These are phyloP conservation scores for Venturia effusa DNA, from an alignment of 2,329 filamentous ascomycete genomes.

Conservation along the genomic window DNA sequence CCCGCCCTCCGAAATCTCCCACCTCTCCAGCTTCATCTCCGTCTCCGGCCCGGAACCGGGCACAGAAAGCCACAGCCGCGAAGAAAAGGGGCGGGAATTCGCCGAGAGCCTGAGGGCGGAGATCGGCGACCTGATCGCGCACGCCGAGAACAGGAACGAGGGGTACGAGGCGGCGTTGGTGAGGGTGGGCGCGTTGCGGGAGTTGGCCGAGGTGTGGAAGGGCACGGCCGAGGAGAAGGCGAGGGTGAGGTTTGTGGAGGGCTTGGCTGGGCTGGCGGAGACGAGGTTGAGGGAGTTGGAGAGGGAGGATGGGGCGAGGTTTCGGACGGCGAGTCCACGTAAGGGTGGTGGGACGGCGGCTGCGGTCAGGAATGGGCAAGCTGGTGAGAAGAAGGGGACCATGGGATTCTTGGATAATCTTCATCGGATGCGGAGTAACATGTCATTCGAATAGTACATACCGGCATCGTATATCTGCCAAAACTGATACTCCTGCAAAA, in stretches of 20 bases:
- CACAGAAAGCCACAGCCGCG: constrained; percentile 52
- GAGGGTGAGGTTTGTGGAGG: constrained; percentile 69
- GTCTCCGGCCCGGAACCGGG: constrained; percentile 76
- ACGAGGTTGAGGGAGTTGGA: constrained; percentile 36
- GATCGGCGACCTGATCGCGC: constrained; percentile 52
- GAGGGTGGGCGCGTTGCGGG: constrained; percentile 66
- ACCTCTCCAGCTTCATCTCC: constrained; percentile 77
- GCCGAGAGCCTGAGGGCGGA: constrained; percentile 60
- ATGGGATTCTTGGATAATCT: constrained; percentile 27
- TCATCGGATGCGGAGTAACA: constrained; percentile 20
- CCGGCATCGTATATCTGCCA: neutral
- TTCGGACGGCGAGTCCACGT: constrained; percentile 10
- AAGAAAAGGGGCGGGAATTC: constrained; percentile 81
- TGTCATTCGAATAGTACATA: neutral
- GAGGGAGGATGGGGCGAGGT: constrained; percentile 13
- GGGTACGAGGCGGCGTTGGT: constrained; percentile 64
- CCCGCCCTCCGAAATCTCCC: constrained; percentile 74
- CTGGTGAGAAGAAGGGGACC: constrained; percentile 14
- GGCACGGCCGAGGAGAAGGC: constrained; percentile 94
- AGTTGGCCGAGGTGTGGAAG: constrained; percentile 74
- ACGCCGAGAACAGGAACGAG: constrained; percentile 41
- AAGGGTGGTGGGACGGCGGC: neutral
- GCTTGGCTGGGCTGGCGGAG: constrained; percentile 70
- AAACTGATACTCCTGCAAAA: no score
- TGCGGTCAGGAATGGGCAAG: constrained; percentile 16